Base-by-base conservation (phyloP, 768 basidiomycete genomes). In the Amanita rimosa region DNA sequence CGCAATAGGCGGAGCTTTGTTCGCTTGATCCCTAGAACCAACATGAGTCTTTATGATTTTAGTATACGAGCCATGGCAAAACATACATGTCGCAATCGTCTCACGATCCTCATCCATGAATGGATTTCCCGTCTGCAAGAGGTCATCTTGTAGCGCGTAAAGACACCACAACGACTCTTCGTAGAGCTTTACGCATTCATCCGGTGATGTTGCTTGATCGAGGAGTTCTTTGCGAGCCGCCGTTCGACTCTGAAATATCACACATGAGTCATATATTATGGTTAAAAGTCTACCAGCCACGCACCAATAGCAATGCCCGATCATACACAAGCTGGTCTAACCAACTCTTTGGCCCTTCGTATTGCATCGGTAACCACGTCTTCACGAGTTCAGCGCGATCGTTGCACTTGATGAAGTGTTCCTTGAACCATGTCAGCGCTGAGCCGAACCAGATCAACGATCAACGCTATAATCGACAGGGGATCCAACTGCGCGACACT, bases 141-240 rank as follows among this genome's bases (percentile, higher is more conserved):
- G 70, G 57, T 95, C 87, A 60, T 98, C 96, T 60, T 93, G 84
- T 6, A 98, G 71, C 0, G 92, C 86, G 54, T 93, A 89, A 26
- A 98, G 71, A 60, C 93, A 87, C 91, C 92, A 96, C 6, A 98
- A 64, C 0, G 91, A 90, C 57, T 91, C 91, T 58, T 97, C 94
- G 64, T 98, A 99, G 33, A 95, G 71, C 62, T 85, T 86, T 70
- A 96, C 91, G 62, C 92, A 94, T 59, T 90, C 85, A 54, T 85
- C 77, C 0, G 86, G 81, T 24, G 76, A 76, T 38, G 72, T 71
- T 34, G 81, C 83, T 59, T 85, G 78, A 59, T 91, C 89, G 9
- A 88, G 68, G 0, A 97, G 74, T 59, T 98, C 95, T 57, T 92
- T 91, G 40, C 85, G 75, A 1, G 95, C 94, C 34, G 94, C 94